Base-by-base conservation (phyloP, 371 early-diverging fungal genomes). In the Mortierella sp. region DNA sequence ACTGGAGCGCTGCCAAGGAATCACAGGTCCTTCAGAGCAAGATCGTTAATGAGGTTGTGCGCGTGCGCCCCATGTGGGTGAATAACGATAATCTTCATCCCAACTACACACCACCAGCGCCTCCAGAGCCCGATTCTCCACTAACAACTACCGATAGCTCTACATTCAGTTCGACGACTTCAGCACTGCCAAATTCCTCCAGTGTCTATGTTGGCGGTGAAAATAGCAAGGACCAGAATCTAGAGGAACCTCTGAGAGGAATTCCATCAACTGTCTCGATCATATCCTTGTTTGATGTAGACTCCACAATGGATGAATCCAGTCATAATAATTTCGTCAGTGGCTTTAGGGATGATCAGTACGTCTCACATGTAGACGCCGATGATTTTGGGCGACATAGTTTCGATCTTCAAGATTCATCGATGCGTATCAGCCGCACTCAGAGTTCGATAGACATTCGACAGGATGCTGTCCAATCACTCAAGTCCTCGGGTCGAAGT, bases 1-100 rank as follows among this genome's bases (percentile, higher is more conserved):
- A 80, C 31, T 80, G 80, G 71, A 80, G 75, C n/a, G 75, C 80
- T 2, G 75, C 80, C 22, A 74, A 80, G 34, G 80, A 80, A 56
- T 74, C 80, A 0, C 80, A 80, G 31, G 80, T 74, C 29, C 42
- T 80, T 13, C 80, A 80, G 40, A 80, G 80, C 60, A 70, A 65
- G 68, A 74, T 80, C 32, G 71, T 80, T 17, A 80, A 80, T 37
- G 80, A 80, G 26, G 75, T 80, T 1, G 80, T 74, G 2, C 75
- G 75, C 0, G 75, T 74, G 0, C 70, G 80, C 10, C 80, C 80
- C 22, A 80, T 80, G 71, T 80, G 75, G 80, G 65, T 70, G 35
- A 74, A 80, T 35, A 58, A 43, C 43, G 75, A 70, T n/a, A 6
- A 31, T 40, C 57, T 74, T 9, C 80, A 80, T 43, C 75, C 75